These are phyloP conservation scores for Hericium erinaceus DNA, from an alignment of 768 basidiomycete species.

Conservation along the genomic window DNA sequence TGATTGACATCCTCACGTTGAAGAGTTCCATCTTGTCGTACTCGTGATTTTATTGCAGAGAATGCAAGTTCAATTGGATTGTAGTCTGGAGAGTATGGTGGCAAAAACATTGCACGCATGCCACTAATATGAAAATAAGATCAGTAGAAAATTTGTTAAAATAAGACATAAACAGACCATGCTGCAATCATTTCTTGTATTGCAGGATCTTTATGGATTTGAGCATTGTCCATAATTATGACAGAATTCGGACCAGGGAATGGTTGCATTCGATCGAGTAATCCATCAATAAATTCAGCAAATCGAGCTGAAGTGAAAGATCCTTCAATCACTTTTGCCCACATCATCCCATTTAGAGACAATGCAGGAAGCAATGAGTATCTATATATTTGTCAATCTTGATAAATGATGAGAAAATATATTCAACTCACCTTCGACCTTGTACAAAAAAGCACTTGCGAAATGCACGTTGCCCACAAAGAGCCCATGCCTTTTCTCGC, in stretches of 20 bases:
- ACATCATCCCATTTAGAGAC: constrained; percentile 17
- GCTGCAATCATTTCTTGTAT: neutral
- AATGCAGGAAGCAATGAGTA: constrained; percentile 23
- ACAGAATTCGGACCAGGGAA: neutral
- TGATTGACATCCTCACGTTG: neutral
- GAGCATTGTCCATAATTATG: constrained; percentile 1
- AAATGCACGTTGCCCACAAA: constrained; percentile 12
- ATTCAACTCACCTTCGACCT: constrained; percentile 11
- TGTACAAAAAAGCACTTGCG: constrained; percentile 15
- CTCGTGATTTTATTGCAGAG: neutral
- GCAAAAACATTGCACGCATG: neutral
- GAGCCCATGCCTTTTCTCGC: constrained; percentile 16
- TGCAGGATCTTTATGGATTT: neutral
- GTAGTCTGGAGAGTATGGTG: neutral
- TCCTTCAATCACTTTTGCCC: constrained; percentile 13
- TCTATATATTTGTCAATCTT: neutral
- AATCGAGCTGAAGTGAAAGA: constrained; percentile 9
- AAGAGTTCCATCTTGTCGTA: neutral
- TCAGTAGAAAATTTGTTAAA: neutral
- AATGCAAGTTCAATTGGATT: constrained; percentile 4
- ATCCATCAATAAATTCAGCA: neutral
- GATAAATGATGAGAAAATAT: neutral
- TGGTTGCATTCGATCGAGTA: constrained; percentile 2
- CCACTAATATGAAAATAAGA: neutral
- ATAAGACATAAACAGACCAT: neutral